phyloP scores from a whole-genome alignment of 371 early-diverging fungal genomes.

The Umbelopsis sp. region DNA sequence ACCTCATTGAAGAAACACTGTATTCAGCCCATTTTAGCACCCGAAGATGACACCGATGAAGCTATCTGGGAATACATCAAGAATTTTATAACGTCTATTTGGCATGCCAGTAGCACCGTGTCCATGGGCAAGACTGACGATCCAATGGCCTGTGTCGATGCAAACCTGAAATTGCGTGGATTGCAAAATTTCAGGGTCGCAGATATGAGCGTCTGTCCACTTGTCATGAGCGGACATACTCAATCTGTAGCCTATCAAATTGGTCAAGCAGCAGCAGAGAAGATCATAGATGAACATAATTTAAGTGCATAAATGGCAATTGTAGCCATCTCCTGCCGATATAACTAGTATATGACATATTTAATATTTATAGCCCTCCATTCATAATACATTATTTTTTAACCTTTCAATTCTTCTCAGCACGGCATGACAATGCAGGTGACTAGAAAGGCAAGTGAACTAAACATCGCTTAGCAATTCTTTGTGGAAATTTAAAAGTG shows the following conservation, averaged over 20 bases:
- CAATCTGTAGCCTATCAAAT: not conserved
- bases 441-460: no score
- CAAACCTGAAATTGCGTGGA: not conserved
- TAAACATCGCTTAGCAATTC: no score
- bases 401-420: no score
- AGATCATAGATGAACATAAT: not conserved
- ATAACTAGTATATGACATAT: no score
- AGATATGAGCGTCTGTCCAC: conserved; percentile 6
- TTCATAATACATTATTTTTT: no score
- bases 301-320: not conserved
- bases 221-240: not conserved
- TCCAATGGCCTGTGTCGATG: not conserved
- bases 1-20: not conserved
- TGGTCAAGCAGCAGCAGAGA: not conserved
- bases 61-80: conserved; percentile 7
- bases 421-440: no score
- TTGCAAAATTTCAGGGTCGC: not conserved
- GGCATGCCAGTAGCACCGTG: not conserved
- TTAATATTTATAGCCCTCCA: no score
- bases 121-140: not conserved
- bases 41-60: not conserved
- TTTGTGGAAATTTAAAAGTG: no score
- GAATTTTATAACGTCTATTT: not conserved
- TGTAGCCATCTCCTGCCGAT: no score
- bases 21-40: not conserved